phyloP scores from a whole-genome alignment of 169 alveolate genomes.

The Plasmodium yoelii region DNA sequence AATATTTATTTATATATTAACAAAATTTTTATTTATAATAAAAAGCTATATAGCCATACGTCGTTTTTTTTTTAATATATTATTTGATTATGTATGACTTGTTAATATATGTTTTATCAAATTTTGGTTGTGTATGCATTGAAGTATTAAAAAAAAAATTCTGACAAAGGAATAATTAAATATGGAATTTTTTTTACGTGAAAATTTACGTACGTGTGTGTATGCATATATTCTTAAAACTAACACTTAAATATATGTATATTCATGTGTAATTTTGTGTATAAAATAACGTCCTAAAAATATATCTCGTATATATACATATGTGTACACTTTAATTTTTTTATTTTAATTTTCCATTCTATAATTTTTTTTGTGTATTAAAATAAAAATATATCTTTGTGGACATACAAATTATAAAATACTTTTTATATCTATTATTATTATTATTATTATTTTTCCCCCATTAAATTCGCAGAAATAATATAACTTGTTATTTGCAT shows the following conservation, averaged over 20 bases:
- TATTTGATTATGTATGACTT: constrained; percentile 10
- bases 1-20: not conserved
- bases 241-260: constrained; percentile 14
- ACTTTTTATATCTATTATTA: no score
- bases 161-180: constrained; percentile 15
- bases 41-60: constrained; percentile 9
- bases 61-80: constrained; percentile 4
- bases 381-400: constrained; percentile 1
- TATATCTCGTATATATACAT: not conserved
- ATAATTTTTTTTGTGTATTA: constrained; percentile 20
- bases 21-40: constrained; percentile 11
- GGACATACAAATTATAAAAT: no score
- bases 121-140: constrained; percentile 48
- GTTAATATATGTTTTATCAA: constrained; percentile 1
- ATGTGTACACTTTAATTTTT: constrained; percentile 25
- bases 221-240: constrained; percentile 24
- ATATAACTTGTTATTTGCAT: constrained; percentile 20
- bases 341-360: constrained; percentile 17
- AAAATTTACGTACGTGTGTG: constrained; percentile 3
- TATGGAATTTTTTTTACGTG: constrained; percentile 10
- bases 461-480: constrained; percentile 17
- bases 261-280: not conserved
- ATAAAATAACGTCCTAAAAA: no score
- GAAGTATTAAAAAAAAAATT: constrained; percentile 16
- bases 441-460: no score